A percentile compares a stretch with the other conserved stretches of the same genome.
Evolutionary conservation across 495 filamentous ascomycete genomes (phyloP).

Genomic region (Aspergillus ellipticus): DNA sequence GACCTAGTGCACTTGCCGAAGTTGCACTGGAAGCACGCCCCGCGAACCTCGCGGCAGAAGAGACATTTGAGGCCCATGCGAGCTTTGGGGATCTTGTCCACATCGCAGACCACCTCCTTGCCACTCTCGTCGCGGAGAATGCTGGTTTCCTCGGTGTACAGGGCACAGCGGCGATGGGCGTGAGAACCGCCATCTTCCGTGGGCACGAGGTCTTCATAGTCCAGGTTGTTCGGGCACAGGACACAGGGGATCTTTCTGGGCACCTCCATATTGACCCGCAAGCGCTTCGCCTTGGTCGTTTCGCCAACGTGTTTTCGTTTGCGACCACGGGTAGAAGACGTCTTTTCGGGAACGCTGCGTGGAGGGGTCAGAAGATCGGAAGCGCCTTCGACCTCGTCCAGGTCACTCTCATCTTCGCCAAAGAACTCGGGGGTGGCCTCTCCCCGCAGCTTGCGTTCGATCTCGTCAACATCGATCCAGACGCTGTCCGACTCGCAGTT

Average conservation of each 20-base stretch:
- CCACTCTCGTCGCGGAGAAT: slow-evolving; percentile 66
- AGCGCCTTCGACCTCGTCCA: slow-evolving; percentile 59
- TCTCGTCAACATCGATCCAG: slow-evolving; percentile 94
- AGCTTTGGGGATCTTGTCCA: slow-evolving; percentile 77
- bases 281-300: slow-evolving; percentile 67
- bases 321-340: slow-evolving; percentile 51
- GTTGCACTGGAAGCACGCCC: slow-evolving; percentile 95
- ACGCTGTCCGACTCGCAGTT: slow-evolving; percentile 94
- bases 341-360: slow-evolving; percentile 65
- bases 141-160: slow-evolving; percentile 89
- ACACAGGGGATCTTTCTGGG: slow-evolving; percentile 81
- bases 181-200: slow-evolving; percentile 80
- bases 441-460: slow-evolving; percentile 89
- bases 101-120: slow-evolving; percentile 69
- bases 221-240: slow-evolving; percentile 89
- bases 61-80: slow-evolving; percentile 89
- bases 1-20: slow-evolving; percentile 90
- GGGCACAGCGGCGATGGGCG: slow-evolving; percentile 84
- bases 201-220: slow-evolving; percentile 75
- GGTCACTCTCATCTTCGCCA: slow-evolving; percentile 64
- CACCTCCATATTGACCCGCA: slow-evolving; percentile 63
- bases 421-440: slow-evolving; percentile 88
- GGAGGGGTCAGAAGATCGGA: slow-evolving; percentile 76
- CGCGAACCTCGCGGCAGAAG: slow-evolving; percentile 88
- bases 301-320: slow-evolving; percentile 62